Evolutionary conservation across 495 filamentous ascomycete species (phyloP).

Genomic region (Penicillium salamii): DNA sequence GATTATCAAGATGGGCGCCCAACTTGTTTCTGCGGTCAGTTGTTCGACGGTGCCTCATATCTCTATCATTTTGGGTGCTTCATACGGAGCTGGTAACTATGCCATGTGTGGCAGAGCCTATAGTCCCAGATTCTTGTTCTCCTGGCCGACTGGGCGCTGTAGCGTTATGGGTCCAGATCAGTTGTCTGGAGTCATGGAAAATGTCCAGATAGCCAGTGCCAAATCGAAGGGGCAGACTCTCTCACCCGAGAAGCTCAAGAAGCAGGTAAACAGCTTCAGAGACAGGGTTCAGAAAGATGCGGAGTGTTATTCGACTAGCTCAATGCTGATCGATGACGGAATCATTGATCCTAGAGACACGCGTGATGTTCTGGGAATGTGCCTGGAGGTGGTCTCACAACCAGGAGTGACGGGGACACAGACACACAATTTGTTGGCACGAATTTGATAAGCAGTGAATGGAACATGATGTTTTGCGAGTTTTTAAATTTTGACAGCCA

Average conservation of each 20-base stretch:
- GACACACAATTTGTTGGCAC: constrained; percentile 16
- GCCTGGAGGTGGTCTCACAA: constrained; percentile 27
- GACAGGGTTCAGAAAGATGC: constrained; percentile 20
- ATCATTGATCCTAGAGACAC: constrained; percentile 36
- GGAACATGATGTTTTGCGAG: too few species aligned
- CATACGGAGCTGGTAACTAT: constrained; percentile 35
- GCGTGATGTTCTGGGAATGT: constrained; percentile 31
- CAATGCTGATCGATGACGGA: constrained; percentile 32
- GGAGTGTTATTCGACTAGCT: constrained; percentile 27
- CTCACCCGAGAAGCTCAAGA: constrained; percentile 17
- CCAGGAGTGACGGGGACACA: constrained; percentile 18
- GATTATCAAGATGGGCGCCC: constrained; percentile 30
- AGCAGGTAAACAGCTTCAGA: constrained; percentile 15
- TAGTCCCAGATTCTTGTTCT: constrained; percentile 28
- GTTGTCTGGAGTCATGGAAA: constrained; percentile 31
- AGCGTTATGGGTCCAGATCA: constrained; percentile 35
- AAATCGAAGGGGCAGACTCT: constrained; percentile 17
- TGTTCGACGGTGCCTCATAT: constrained; percentile 32
- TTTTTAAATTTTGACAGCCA: not conserved
- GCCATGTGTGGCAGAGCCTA: constrained; percentile 35
- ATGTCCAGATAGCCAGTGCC: constrained; percentile 21
- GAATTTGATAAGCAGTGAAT: constrained; percentile 9
- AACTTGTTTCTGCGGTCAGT: constrained; percentile 31
- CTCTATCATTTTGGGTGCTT: constrained; percentile 31
- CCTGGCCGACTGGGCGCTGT: constrained; percentile 33